Conservation (phyloP, 345 rosid genomes). For the Eucalyptus dawsonii region DNA sequence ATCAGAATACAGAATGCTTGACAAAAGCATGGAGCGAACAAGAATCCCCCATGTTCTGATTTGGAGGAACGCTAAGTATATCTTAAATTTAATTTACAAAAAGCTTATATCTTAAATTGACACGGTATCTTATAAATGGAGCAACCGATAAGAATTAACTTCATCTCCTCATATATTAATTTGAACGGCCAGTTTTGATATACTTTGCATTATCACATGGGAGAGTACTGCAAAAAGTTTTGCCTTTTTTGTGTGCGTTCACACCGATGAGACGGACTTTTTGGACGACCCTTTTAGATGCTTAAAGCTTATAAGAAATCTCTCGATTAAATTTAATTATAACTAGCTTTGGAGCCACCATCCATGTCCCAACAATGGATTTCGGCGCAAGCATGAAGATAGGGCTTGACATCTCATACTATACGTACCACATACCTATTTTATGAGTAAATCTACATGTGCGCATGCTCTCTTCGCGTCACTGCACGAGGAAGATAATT, state of each 20-base stretch:
- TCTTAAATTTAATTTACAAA: background rate
- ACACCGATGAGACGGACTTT: background rate
- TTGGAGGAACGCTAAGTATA: background rate
- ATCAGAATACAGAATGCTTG: background rate
- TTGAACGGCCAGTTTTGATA: background rate
- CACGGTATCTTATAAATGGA: background rate
- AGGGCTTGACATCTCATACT: background rate
- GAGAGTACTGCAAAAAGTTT: background rate
- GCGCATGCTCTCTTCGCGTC: background rate
- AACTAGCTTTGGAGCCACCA: background rate
- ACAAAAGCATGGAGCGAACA: background rate
- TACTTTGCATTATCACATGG: background rate
- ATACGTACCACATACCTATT: background rate
- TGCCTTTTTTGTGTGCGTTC: background rate
- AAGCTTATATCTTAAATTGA: background rate
- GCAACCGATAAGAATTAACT: background rate
- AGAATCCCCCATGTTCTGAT: background rate
- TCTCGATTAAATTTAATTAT: background rate
- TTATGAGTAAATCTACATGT: background rate
- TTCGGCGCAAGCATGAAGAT: background rate
- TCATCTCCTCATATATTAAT: background rate
- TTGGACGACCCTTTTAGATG: background rate
- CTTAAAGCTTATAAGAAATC: background rate
- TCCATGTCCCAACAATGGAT: background rate
- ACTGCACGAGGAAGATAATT: background rate